phyloP scores from a whole-genome alignment of 2,329 filamentous ascomycete species.

The Phialocephala subalpina region DNA sequence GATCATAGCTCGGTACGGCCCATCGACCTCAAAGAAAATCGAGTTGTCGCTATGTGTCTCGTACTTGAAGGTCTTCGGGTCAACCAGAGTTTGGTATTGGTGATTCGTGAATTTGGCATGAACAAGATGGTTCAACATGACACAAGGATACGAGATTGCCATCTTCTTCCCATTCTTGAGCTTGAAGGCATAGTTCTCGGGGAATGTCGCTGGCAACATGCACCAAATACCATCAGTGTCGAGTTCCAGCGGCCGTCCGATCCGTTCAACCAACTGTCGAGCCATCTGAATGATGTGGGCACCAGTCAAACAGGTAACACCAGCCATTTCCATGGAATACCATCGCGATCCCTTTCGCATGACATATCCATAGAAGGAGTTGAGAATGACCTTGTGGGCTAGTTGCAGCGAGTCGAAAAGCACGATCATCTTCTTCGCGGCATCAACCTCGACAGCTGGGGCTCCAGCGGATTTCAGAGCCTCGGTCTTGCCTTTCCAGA shows the following conservation, averaged over 20 bases:
- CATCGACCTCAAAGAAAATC: conserved; percentile 99
- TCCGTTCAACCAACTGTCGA: conserved; percentile 88
- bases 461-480: conserved; percentile 85
- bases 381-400: conserved; percentile 98
- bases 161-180: conserved; percentile 96
- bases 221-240: conserved; percentile 99
- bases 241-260: conserved; percentile 90
- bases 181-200: conserved; percentile 95
- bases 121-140: conserved; percentile 98
- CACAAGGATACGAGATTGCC: conserved; percentile 95
- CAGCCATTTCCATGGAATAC: conserved; percentile 99
- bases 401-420: conserved; percentile 95
- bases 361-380: conserved; percentile 99
- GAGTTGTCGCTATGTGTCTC: conserved; percentile 98
- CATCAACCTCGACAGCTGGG: conserved; percentile 78
- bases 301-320: conserved; percentile 95
- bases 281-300: conserved; percentile 98
- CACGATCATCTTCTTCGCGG: conserved; percentile 98
- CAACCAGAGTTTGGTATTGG: conserved; percentile 91
- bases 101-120: conserved; percentile 96
- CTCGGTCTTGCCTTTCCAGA: conserved; percentile 98
- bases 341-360: conserved; percentile 99
- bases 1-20: conserved; percentile 97
- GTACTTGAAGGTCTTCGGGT: conserved; percentile 84
- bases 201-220: conserved; percentile 95